phyloP scores from a whole-genome alignment of 2,329 filamentous ascomycete species.

The Chaetomiaceae sp. region DNA sequence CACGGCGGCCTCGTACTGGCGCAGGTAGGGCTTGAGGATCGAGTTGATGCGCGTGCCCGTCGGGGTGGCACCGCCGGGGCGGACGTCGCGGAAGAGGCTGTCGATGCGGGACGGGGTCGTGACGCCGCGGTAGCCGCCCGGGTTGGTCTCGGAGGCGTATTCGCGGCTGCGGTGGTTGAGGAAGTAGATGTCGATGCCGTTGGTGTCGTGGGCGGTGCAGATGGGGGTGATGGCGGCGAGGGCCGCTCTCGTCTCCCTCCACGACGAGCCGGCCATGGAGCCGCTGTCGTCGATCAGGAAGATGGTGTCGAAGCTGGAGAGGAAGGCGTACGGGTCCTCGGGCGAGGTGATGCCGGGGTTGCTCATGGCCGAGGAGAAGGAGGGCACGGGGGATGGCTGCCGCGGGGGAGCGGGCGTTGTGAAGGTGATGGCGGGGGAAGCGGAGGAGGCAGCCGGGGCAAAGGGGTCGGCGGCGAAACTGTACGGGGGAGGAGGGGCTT shows the following conservation, averaged over 20 bases:
- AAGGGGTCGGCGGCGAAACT: constrained; percentile 7
- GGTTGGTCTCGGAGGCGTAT: neutral
- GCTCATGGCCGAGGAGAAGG: constrained; percentile 25
- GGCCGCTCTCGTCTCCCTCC: constrained; percentile 68
- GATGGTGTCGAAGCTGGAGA: constrained; percentile 75
- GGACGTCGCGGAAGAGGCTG: constrained; percentile 64
- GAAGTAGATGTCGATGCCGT: constrained; percentile 90
- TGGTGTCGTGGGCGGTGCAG: constrained; percentile 70
- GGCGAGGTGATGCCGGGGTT: constrained; percentile 34
- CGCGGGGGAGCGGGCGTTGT: constrained; percentile 9
- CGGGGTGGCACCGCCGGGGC: constrained; percentile 63
- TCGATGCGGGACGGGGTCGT: constrained; percentile 52
- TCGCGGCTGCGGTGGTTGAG: constrained; percentile 62
- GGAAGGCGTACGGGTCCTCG: constrained; percentile 71
- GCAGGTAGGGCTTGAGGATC: constrained; percentile 71
- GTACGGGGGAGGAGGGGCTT: constrained; percentile 21
- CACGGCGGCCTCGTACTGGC: constrained; percentile 42
- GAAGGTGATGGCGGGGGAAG: constrained; percentile 16
- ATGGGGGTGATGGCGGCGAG: constrained; percentile 73
- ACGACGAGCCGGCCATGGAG: constrained; percentile 74
- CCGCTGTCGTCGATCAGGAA: constrained; percentile 91
- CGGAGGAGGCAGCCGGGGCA: neutral
- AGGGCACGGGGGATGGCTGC: constrained; percentile 24
- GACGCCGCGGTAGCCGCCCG: constrained; percentile 59
- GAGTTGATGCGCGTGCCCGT: constrained; percentile 66